Conservation (phyloP, 148 eudicot genomes). For the Nepenthes gracilis region DNA sequence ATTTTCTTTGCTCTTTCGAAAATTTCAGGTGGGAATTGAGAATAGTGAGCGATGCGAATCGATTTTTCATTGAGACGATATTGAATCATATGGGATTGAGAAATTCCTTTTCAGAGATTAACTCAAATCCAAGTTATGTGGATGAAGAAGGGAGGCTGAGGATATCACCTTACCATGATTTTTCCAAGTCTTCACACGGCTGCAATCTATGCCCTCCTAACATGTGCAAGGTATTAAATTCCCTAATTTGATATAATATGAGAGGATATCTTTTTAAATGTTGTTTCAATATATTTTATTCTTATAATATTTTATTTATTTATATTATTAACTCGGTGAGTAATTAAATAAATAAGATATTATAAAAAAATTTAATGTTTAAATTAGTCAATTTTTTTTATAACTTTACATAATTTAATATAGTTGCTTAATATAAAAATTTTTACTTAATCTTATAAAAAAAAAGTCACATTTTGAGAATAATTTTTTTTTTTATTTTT, state of each 20-base stretch:
- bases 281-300: not conserved
- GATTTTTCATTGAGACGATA: conserved; percentile 71
- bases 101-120: conserved; percentile 59
- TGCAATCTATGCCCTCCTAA: conserved; percentile 85
- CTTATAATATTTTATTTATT: not conserved
- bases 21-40: conserved; percentile 64
- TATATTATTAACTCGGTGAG: not conserved
- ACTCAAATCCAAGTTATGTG: conserved; percentile 56
- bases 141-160: conserved; percentile 58
- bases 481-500: too few relatives aligned
- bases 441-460: too few relatives aligned
- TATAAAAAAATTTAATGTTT: too few relatives aligned
- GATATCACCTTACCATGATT: conserved; percentile 55
- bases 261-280: too few relatives aligned
- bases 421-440: too few relatives aligned
- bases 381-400: too few relatives aligned
- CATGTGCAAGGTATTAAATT: conserved; percentile 77
- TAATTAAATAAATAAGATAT: too few relatives aligned
- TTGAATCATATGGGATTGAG: conserved; percentile 47
- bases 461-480: too few relatives aligned
- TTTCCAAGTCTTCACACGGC: conserved; percentile 44
- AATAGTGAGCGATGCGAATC: conserved; percentile 80
- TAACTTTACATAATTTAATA: too few relatives aligned
- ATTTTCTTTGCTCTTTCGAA: not conserved
- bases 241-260: not conserved